phyloP scores from a whole-genome alignment of 495 filamentous ascomycete species.

The Filosporella fistucella region DNA sequence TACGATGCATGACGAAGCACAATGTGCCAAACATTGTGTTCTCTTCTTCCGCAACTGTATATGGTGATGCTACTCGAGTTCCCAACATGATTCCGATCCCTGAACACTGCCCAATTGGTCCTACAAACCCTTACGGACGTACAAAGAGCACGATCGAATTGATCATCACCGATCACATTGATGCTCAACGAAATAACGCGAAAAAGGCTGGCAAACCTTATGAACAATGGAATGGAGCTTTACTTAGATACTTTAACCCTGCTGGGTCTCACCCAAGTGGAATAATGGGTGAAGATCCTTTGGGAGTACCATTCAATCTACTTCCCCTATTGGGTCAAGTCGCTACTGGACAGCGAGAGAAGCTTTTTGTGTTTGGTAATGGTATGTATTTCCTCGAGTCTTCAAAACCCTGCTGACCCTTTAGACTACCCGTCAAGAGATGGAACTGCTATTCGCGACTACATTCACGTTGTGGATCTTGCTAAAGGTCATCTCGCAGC shows the following conservation, averaged over 20 bases:
- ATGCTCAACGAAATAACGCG: slow-evolving; percentile 78
- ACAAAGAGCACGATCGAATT: slow-evolving; percentile 90
- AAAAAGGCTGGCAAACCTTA: slow-evolving; percentile 73
- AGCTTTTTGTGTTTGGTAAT: slow-evolving; percentile 89
- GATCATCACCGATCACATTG: slow-evolving; percentile 86
- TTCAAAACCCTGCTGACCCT: neutral
- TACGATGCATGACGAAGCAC: slow-evolving; percentile 81
- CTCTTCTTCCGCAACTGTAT: slow-evolving; percentile 93
- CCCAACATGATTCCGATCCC: slow-evolving; percentile 99
- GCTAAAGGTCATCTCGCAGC: slow-evolving; percentile 86
- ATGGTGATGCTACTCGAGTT: slow-evolving; percentile 95
- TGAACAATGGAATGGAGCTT: slow-evolving; percentile 86
- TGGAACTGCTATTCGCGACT: slow-evolving; percentile 69
- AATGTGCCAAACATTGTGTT: slow-evolving; percentile 97
- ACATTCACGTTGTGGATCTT: slow-evolving; percentile 84
- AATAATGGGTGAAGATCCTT: slow-evolving; percentile 97
- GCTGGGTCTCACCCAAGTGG: slow-evolving; percentile 91
- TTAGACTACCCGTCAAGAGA: slow-evolving; percentile 86
- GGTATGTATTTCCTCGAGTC: slow-evolving; percentile 67
- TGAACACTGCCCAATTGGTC: slow-evolving; percentile 90
- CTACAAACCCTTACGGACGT: slow-evolving; percentile 95
- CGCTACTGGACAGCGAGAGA: slow-evolving; percentile 89
- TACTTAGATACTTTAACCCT: slow-evolving; percentile 97
- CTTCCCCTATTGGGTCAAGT: slow-evolving; percentile 93
- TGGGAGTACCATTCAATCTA: slow-evolving; percentile 93